Percentiles rank a stretch among this genome's conserved stretches.
Conservation (phyloP, 2,329 filamentous ascomycete genomes). For the Camptophora hylomeconis region DNA sequence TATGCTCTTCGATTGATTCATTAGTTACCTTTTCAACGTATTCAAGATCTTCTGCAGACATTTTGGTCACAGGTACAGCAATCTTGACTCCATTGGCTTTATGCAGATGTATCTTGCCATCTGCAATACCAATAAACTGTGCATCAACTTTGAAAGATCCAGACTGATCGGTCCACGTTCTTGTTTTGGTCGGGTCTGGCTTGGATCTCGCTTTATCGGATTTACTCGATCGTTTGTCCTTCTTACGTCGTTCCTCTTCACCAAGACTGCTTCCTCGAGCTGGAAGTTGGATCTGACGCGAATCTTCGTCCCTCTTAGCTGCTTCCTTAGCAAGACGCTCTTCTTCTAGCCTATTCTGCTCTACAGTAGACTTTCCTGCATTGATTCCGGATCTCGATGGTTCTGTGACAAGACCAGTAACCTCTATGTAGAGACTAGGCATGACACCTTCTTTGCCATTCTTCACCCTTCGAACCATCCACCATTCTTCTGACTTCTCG, state of each 20-base stretch:
- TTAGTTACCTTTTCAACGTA: constrained; percentile 86
- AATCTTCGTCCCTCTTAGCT: constrained; percentile 43
- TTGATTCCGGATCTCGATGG: constrained; percentile 42
- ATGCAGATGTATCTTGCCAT: constrained; percentile 94
- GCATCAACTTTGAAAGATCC: constrained; percentile 96
- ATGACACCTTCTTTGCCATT: constrained; percentile 94
- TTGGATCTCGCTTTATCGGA: constrained; percentile 55
- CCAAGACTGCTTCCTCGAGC: constrained; percentile 67
- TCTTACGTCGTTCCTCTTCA: constrained; percentile 58
- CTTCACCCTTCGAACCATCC: constrained; percentile 82
- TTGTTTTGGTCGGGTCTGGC: constrained; percentile 68
- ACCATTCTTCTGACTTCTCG: constrained; percentile 91
- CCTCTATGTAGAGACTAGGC: constrained; percentile 88
- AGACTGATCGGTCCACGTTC: constrained; percentile 88
- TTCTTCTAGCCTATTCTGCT: constrained; percentile 69
- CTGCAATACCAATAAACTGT: constrained; percentile 85
- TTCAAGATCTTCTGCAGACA: constrained; percentile 89
- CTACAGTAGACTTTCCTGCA: constrained; percentile 53
- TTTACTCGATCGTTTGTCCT: constrained; percentile 35
- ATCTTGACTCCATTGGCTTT: constrained; percentile 98
- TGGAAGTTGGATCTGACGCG: constrained; percentile 66
- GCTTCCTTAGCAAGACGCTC: constrained; percentile 72
- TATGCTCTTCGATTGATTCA: constrained; percentile 79
- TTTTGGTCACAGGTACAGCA: constrained; percentile 85
- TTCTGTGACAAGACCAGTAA: constrained; percentile 54